phyloP scores from a whole-genome alignment of 257 asterid species.

The Petunia secreta region DNA sequence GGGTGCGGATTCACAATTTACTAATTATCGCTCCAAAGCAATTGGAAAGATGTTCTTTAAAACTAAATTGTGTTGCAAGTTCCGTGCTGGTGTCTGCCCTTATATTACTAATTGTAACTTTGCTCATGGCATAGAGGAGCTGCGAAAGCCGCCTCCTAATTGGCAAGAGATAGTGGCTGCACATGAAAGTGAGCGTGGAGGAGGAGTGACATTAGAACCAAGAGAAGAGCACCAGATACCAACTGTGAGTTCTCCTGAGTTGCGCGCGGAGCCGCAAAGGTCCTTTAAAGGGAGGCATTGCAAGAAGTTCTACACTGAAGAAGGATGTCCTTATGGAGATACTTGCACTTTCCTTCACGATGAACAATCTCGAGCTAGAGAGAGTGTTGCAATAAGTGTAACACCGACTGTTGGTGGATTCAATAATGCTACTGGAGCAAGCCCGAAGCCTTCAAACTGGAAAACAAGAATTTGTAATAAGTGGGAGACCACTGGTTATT shows the following conservation, averaged over 20 bases:
- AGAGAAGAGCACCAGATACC: slow-evolving; percentile 43
- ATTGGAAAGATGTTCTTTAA: slow-evolving; percentile 39
- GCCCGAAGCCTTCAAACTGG: slow-evolving; percentile 37
- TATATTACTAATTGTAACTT: slow-evolving; percentile 38
- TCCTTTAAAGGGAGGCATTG: slow-evolving; percentile 38
- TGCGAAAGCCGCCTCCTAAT: slow-evolving; percentile 38
- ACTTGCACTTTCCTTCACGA: slow-evolving; percentile 34
- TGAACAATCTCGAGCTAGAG: slow-evolving; percentile 34
- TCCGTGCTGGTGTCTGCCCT: slow-evolving; percentile 40
- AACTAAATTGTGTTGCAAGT: slow-evolving; percentile 37
- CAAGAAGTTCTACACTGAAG: slow-evolving; percentile 36
- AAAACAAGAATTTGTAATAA: slow-evolving; percentile 55
- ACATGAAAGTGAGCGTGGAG: slow-evolving; percentile 28
- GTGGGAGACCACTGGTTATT: slow-evolving; percentile 72
- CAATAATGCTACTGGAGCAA: slow-evolving; percentile 25
- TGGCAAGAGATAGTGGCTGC: slow-evolving; percentile 42
- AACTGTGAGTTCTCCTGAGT: slow-evolving; percentile 30
- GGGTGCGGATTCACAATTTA: slow-evolving; percentile 20
- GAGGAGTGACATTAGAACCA: slow-evolving; percentile 15
- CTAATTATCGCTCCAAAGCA: slow-evolving; percentile 28
- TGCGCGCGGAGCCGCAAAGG: slow-evolving; percentile 29
- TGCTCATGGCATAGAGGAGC: slow-evolving; percentile 37
- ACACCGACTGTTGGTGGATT: slow-evolving; percentile 27
- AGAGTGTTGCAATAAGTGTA: slow-evolving; percentile 41
- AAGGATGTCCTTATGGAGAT: slow-evolving; percentile 40